Base-by-base conservation (phyloP, 129 eudicot genomes). In the Logfia minima region DNA sequence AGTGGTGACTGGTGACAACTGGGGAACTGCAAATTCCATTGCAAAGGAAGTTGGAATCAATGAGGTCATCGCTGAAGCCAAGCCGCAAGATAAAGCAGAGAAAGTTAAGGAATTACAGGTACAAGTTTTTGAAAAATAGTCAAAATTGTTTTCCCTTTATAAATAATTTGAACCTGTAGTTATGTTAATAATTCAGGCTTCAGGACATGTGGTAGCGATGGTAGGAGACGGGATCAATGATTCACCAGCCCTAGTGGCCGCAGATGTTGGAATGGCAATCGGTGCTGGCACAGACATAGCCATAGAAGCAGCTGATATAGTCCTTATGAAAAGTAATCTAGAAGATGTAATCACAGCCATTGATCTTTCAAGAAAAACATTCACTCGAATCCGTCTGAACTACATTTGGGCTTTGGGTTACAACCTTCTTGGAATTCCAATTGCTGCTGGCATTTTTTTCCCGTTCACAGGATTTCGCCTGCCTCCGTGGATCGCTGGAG, bases 401-500 rank as follows among this genome's bases (percentile, higher is more conserved):
- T 94, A 91, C 78, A 56, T 94, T 3, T 94, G 97, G 97, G 99
- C 97, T 72, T 78, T 91, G 66, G 97, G 92, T 29, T 94, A 94
- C 78, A 94, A 94, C 79, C 73, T 84, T 35, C 84, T 91, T 0
- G 90, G 92, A 24, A 94, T 94, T 51, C 99, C 99, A 22, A 82
- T 94, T n/a, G 99, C 99, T 51, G 99, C 96, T 16, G 99, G 97
- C 0, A 86, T 68, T 26, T 79, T 91, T 59, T 94, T 84, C 78
- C 99, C 97, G 1, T 87, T 82, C 13, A 87, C 92, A 1, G 72
- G 96, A 41, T 89, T 91, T 79, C 97, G 97, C n/a, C 78, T 94
- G 76, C 99, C 99, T 4, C 99, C 99, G 18, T 94, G 99, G 99
- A 63, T 94, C 14, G 97, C 99, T 1, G 99, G 99, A 67, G 99